Evolutionary conservation across 768 basidiomycete species (phyloP).

Genomic region (Pulveroboletus sp.): DNA sequence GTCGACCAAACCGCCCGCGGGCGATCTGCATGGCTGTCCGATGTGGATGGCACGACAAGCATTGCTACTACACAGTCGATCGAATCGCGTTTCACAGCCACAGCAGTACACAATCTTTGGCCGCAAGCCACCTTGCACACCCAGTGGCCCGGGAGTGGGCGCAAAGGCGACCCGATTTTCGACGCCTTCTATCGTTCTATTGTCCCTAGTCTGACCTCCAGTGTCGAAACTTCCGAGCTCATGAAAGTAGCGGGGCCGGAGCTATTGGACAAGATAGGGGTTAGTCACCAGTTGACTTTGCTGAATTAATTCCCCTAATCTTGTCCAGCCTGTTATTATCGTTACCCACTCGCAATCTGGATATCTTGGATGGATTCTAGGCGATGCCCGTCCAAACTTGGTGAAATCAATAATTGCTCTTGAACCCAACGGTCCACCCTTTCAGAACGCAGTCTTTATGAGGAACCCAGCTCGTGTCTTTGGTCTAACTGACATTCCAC

Average conservation of each 20-base stretch:
- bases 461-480: conserved; percentile 39
- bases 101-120: conserved; percentile 41
- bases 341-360: conserved; percentile 53
- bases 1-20: conserved; percentile 47
- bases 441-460: conserved; percentile 38
- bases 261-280: conserved; percentile 47
- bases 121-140: conserved; percentile 45
- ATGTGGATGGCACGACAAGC: conserved; percentile 36
- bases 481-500: conserved; percentile 48
- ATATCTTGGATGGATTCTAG: conserved; percentile 47
- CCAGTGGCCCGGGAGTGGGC: conserved; percentile 55
- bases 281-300: conserved; percentile 23
- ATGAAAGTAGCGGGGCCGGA: conserved; percentile 40
- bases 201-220: conserved; percentile 38
- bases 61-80: conserved; percentile 29
- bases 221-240: conserved; percentile 36
- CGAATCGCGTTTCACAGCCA: conserved; percentile 45
- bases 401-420: conserved; percentile 48
- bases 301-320: conserved; percentile 2
- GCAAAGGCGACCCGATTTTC: conserved; percentile 42
- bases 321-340: conserved; percentile 41
- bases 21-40: conserved; percentile 43
- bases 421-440: conserved; percentile 52
- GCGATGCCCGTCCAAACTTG: conserved; percentile 41
- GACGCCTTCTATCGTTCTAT: conserved; percentile 45